Evolutionary conservation across 2,329 filamentous ascomycete species (phyloP).

Genomic region (Trichoderma sp.): DNA sequence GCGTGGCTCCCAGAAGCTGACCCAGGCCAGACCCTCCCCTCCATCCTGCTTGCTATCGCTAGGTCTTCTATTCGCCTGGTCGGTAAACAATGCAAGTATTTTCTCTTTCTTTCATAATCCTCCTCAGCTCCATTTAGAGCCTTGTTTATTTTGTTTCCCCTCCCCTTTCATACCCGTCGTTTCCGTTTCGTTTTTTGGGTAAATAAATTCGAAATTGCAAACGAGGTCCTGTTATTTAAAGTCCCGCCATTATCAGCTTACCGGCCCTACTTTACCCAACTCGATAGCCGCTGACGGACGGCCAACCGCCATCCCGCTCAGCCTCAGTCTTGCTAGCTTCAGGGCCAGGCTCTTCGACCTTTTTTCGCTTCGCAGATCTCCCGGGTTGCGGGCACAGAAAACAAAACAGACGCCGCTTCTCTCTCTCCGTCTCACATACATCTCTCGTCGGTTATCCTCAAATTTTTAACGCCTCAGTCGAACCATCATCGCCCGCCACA

Average conservation of each 20-base stretch:
- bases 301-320: constrained; percentile 11
- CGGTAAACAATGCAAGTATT: neutral
- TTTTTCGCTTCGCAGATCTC: neutral
- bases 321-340: constrained; percentile 20
- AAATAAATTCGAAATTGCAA: neutral
- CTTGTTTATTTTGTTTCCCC: neutral
- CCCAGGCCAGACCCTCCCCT: neutral
- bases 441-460: neutral
- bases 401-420: neutral
- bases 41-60: neutral
- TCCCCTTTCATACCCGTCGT: neutral
- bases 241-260: constrained; percentile 1
- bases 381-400: neutral
- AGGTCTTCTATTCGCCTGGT: neutral
- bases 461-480: neutral
- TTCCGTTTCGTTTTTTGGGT: neutral
- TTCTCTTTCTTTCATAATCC: neutral
- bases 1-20: neutral
- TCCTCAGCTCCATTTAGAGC: neutral
- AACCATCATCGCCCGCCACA: neutral
- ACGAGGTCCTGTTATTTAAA: neutral
- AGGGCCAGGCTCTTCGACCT: constrained; percentile 19
- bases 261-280: neutral
- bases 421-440: neutral
- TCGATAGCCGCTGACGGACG: neutral